Conservation (phyloP, 192 early-diverging fungal species). For the Umbelopsis sp. region DNA sequence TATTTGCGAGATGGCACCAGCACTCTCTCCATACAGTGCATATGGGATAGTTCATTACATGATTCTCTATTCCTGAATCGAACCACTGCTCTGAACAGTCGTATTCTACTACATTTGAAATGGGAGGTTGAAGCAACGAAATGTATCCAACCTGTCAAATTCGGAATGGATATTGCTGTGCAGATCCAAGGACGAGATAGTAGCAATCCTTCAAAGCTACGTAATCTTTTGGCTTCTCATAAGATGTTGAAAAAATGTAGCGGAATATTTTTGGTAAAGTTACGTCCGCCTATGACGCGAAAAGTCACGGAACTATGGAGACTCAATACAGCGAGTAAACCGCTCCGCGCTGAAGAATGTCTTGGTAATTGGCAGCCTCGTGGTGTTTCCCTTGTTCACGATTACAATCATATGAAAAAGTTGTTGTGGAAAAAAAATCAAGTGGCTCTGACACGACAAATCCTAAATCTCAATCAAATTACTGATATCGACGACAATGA, state of each 20-base stretch:
- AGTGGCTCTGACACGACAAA: constrained; percentile 46
- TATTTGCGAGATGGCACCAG: constrained; percentile 66
- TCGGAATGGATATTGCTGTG: constrained; percentile 62
- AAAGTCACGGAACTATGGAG: constrained; percentile 66
- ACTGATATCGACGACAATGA: not conserved
- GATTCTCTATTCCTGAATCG: constrained; percentile 69
- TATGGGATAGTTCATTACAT: constrained; percentile 81
- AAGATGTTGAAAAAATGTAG: constrained; percentile 48
- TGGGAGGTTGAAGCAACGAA: constrained; percentile 62
- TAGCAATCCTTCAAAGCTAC: constrained; percentile 47
- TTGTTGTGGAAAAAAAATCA: constrained; percentile 40
- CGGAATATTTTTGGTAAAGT: constrained; percentile 66
- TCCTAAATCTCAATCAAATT: constrained; percentile 30
- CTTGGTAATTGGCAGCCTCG: constrained; percentile 70
- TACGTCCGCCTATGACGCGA: constrained; percentile 58
- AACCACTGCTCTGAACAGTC: constrained; percentile 59
- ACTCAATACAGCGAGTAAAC: constrained; percentile 68
- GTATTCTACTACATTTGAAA: constrained; percentile 59
- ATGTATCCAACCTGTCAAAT: constrained; percentile 57
- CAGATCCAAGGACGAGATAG: constrained; percentile 64
- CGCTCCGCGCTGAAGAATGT: constrained; percentile 76
- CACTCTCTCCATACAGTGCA: constrained; percentile 52
- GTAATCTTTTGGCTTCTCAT: constrained; percentile 47
- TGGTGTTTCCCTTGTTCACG: constrained; percentile 65
- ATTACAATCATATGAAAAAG: constrained; percentile 45